Conservation (phyloP, 768 basidiomycete genomes). For the Scleroderma bovista region DNA sequence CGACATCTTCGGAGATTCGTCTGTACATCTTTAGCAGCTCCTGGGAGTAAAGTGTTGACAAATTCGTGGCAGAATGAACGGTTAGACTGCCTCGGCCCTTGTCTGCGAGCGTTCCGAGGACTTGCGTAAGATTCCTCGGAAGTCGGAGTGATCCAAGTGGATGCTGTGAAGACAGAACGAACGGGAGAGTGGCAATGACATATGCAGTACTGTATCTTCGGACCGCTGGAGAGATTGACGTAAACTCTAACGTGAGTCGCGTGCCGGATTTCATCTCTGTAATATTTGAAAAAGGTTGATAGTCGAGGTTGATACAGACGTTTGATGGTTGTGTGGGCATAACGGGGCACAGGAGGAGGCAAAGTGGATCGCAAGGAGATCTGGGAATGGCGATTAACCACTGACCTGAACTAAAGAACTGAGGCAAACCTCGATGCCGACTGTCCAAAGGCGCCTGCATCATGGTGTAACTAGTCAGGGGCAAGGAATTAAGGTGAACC, state of each 20-base stretch:
- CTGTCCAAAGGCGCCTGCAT: background rate
- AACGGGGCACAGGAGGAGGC: constrained; percentile 6
- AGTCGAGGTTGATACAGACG: constrained; percentile 20
- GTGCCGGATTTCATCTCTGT: constrained; percentile 13
- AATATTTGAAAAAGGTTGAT: constrained; percentile 7
- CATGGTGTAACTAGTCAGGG: background rate
- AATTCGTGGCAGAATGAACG: constrained; percentile 35
- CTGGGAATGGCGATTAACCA: background rate
- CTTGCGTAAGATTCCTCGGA: constrained; percentile 31
- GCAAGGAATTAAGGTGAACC: background rate
- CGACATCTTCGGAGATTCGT: constrained; percentile 7
- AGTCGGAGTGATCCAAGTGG: constrained; percentile 30
- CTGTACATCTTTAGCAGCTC: constrained; percentile 7
- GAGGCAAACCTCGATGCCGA: background rate
- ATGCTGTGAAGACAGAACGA: constrained; percentile 22
- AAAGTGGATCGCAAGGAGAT: constrained; percentile 8
- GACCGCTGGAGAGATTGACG: constrained; percentile 34
- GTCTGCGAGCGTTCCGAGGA: constrained; percentile 33
- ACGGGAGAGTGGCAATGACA: constrained; percentile 41
- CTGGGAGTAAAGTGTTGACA: constrained; percentile 31
- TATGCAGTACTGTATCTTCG: constrained; percentile 32
- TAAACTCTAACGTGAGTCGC: constrained; percentile 29
- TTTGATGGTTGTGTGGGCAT: constrained; percentile 2
- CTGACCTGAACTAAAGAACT: background rate
- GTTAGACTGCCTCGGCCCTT: constrained; percentile 14